Percentiles rank a stretch among this genome's conserved stretches.
phyloP scores from a whole-genome alignment of 2,329 filamentous ascomycete species.

The Scopulariopsis brevicaulis region DNA sequence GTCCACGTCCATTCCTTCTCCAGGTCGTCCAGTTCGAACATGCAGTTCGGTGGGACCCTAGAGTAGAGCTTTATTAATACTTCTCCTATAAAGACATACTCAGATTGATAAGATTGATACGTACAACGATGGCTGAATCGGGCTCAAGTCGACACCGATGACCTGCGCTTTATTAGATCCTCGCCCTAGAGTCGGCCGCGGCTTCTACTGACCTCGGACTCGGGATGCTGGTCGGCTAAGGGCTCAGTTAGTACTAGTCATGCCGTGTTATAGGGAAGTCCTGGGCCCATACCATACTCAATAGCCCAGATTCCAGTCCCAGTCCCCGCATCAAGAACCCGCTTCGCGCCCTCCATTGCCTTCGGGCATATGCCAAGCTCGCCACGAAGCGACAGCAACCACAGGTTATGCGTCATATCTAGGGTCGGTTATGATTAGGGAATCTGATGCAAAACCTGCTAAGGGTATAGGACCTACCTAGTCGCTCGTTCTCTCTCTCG shows the following conservation, averaged over 20 bases:
- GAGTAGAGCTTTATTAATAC: background rate
- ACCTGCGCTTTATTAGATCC: background rate
- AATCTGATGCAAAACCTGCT: background rate
- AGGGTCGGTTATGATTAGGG: background rate
- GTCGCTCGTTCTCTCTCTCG: slow-evolving; percentile 8
- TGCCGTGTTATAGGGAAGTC: background rate
- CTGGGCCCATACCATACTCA: slow-evolving; percentile 11
- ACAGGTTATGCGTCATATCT: slow-evolving; percentile 9
- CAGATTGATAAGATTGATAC: slow-evolving; percentile 2
- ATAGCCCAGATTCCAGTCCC: slow-evolving; percentile 21
- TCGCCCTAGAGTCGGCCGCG: background rate
- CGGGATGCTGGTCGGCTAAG: slow-evolving; percentile 14
- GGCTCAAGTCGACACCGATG: slow-evolving; percentile 27
- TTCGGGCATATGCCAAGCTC: slow-evolving; percentile 11
- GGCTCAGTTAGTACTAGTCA: background rate
- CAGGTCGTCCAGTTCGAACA: slow-evolving; percentile 52
- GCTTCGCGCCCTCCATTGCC: slow-evolving; percentile 7
- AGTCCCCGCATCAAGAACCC: slow-evolving; percentile 19
- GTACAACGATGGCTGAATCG: slow-evolving; percentile 25
- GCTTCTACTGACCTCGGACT: slow-evolving; percentile 13
- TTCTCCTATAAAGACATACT: no score
- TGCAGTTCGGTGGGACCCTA: slow-evolving; percentile 43
- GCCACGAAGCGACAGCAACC: slow-evolving; percentile 13
- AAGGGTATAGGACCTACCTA: background rate
- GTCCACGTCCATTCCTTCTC: slow-evolving; percentile 36